A percentile compares a stretch with the other conserved stretches of the same genome.
These are phyloP conservation scores for Termitomyces sp. DNA, from an alignment of 768 basidiomycete genomes.

Conservation along the genomic window DNA sequence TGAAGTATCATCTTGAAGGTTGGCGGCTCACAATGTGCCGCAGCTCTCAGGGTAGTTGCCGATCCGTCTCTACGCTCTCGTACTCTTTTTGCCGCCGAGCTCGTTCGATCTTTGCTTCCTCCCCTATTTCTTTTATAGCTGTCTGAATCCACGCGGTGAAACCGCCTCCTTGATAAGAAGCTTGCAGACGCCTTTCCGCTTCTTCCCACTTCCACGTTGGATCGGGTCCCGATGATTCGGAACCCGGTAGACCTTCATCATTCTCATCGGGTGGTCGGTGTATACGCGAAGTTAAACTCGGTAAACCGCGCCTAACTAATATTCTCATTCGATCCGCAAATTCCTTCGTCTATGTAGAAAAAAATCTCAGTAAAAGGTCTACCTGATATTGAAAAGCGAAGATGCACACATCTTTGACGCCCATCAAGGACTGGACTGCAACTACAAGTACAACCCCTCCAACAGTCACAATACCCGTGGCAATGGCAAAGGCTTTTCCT, in stretches of 20 bases:
- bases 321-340: conserved; percentile 56
- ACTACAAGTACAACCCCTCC: conserved; percentile 40
- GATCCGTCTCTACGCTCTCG: background rate
- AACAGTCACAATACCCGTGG: conserved; percentile 52
- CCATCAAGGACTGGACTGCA: conserved; percentile 46
- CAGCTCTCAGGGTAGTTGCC: background rate
- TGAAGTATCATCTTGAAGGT: background rate
- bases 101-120: conserved; percentile 48
- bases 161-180: conserved; percentile 57
- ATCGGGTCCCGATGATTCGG: conserved; percentile 16
- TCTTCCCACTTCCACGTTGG: conserved; percentile 45
- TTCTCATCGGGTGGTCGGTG: conserved; percentile 34
- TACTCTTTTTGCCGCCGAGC: conserved; percentile 25
- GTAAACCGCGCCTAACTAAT: conserved; percentile 40
- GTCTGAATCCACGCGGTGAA: conserved; percentile 49
- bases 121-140: conserved; percentile 52
- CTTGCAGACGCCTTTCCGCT: conserved; percentile 46
- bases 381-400: background rate
- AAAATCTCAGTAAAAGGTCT: background rate
- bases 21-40: background rate
- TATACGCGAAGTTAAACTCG: conserved; percentile 45
- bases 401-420: conserved; percentile 49
- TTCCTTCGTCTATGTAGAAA: conserved; percentile 52
- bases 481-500: conserved; percentile 60
- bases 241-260: conserved; percentile 17